These are phyloP conservation scores for Rhodomyrtus tomentosa DNA, from an alignment of 345 rosid species.

Conservation along the genomic window DNA sequence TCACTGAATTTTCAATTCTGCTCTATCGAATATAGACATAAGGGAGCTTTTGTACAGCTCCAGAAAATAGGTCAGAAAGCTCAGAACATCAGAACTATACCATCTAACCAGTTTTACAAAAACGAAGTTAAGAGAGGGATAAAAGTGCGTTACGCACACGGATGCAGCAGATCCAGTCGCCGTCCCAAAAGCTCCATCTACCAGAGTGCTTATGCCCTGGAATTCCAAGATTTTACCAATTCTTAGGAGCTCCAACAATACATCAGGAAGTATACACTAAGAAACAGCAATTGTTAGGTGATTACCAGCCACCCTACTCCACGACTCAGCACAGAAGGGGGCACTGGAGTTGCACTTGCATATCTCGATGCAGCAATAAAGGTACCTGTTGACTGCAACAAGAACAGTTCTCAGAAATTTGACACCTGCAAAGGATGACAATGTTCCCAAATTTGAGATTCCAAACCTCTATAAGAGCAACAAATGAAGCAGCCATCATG, in stretches of 20 bases:
- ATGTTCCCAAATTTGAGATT: background rate
- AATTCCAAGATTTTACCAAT: background rate
- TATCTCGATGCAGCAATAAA: constrained; percentile 67
- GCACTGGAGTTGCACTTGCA: constrained; percentile 75
- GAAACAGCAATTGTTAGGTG: background rate
- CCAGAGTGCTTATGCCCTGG: constrained; percentile 64
- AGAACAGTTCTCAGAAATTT: background rate
- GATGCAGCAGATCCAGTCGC: constrained; percentile 63
- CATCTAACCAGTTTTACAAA: background rate
- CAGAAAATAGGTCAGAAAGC: background rate
- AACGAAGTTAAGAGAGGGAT: background rate
- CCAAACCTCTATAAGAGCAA: constrained; percentile 63
- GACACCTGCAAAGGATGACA: background rate
- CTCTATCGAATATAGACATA: background rate
- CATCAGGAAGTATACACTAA: background rate
- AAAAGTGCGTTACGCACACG: constrained; percentile 30
- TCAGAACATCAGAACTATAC: background rate
- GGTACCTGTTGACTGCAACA: constrained; percentile 65
- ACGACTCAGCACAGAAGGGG: constrained; percentile 71
- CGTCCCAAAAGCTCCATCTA: constrained; percentile 56
- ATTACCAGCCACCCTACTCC: constrained; percentile 78
- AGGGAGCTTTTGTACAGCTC: background rate
- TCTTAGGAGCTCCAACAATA: background rate
- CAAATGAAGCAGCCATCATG: constrained; percentile 66
- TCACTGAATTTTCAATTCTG: background rate